These are phyloP conservation scores for Neohortaea acidophila DNA, from an alignment of 495 filamentous ascomycete species.

Conservation along the genomic window DNA sequence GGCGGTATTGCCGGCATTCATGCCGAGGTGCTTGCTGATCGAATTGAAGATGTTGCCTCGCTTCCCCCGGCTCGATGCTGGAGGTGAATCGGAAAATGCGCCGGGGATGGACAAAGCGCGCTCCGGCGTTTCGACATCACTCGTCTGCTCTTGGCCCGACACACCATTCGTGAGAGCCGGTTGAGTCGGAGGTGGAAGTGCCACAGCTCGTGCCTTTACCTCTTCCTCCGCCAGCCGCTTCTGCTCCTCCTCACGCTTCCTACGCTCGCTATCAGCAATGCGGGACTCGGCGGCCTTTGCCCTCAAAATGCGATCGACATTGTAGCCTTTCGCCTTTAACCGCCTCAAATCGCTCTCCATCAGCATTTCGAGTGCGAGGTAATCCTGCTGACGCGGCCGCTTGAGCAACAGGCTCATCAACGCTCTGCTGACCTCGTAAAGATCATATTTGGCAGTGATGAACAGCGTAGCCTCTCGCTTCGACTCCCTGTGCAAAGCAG, in stretches of 20 bases:
- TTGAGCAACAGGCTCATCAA: slow-evolving; percentile 63
- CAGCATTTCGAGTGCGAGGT: slow-evolving; percentile 73
- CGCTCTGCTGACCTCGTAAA: slow-evolving; percentile 78
- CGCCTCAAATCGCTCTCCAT: slow-evolving; percentile 65
- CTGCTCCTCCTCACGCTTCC: slow-evolving; percentile 63
- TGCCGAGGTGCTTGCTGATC: slow-evolving; percentile 13
- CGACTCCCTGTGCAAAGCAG: slow-evolving; percentile 42
- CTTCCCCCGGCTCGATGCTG: slow-evolving; percentile 21
- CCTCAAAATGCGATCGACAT: slow-evolving; percentile 81
- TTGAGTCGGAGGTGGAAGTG: not conserved
- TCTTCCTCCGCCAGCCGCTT: slow-evolving; percentile 42
- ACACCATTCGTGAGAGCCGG: slow-evolving; percentile 1
- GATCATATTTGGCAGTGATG: slow-evolving; percentile 52
- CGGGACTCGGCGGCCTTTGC: slow-evolving; percentile 69
- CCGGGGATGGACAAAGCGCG: slow-evolving; percentile 13
- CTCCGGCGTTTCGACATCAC: slow-evolving; percentile 8
- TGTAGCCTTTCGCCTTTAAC: slow-evolving; percentile 72
- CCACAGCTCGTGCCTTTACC: not conserved
- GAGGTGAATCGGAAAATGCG: slow-evolving; percentile 11
- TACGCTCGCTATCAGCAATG: slow-evolving; percentile 66
- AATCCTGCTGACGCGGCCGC: slow-evolving; percentile 72
- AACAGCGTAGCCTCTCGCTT: slow-evolving; percentile 36
- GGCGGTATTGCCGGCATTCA: slow-evolving; percentile 1
- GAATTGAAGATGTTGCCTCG: slow-evolving; percentile 10
- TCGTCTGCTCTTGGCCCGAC: slow-evolving; percentile 6